These are phyloP conservation scores for Starmerella potacharoeniae DNA, from an alignment of 805 yeast species.

Conservation along the genomic window DNA sequence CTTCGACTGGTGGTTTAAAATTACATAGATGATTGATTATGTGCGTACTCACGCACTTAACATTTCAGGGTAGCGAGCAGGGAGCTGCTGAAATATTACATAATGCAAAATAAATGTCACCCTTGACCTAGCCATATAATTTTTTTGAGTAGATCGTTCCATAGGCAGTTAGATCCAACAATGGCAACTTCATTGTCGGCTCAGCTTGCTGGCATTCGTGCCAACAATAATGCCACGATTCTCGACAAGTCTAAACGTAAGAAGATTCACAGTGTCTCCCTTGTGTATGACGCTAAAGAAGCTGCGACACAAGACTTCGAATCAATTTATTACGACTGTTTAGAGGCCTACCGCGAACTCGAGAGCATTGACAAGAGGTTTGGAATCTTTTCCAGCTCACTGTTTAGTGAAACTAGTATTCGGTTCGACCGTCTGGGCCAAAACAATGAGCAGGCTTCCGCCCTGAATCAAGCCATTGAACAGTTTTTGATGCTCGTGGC, in stretches of 20 bases:
- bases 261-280: slow-evolving; percentile 77
- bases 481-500: slow-evolving; percentile 64
- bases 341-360: slow-evolving; percentile 67
- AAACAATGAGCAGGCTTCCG: slow-evolving; percentile 61
- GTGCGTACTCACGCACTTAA: too few relatives aligned
- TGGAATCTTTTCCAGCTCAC: slow-evolving; percentile 50
- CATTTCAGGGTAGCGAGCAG: not conserved
- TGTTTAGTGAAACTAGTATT: slow-evolving; percentile 76
- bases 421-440: slow-evolving; percentile 73
- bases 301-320: slow-evolving; percentile 96
- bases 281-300: slow-evolving; percentile 69
- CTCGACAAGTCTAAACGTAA: slow-evolving; percentile 80
- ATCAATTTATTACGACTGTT: slow-evolving; percentile 55
- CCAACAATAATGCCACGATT: slow-evolving; percentile 45
- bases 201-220: slow-evolving; percentile 58
- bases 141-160: not conserved
- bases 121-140: slow-evolving; percentile 2
- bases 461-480: slow-evolving; percentile 61
- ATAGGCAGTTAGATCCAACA: not conserved
- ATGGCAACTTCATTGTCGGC: slow-evolving; percentile 48
- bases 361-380: slow-evolving; percentile 66
- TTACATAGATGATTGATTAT: too few relatives aligned
- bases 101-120: not conserved
- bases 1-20: too few relatives aligned
- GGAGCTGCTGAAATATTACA: not conserved